Conservation (phyloP, 495 filamentous ascomycete genomes). For the Aspergillus ostianus region DNA sequence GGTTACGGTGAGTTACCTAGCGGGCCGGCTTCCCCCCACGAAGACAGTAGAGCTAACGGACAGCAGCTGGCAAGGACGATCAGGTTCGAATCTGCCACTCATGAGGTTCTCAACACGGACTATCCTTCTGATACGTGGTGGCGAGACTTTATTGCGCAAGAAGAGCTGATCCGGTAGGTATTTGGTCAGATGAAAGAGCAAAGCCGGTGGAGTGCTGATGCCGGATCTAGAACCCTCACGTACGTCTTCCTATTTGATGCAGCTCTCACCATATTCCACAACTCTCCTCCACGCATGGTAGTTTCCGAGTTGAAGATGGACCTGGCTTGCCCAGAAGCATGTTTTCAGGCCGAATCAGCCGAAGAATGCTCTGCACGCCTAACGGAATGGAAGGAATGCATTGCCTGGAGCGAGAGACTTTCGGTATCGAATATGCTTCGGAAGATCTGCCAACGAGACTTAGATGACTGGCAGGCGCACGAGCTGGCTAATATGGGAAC, state of each 20-base stretch:
- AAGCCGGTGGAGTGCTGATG: neutral
- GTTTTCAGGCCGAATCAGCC: slow-evolving; percentile 25
- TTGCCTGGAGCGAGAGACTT: slow-evolving; percentile 20
- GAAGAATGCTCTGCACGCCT: slow-evolving; percentile 16
- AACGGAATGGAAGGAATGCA: slow-evolving; percentile 17
- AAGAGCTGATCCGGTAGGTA: slow-evolving; percentile 20
- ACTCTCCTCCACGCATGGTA: slow-evolving; percentile 25
- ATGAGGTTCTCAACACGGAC: slow-evolving; percentile 10
- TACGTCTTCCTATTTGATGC: slow-evolving; percentile 27
- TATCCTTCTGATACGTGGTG: slow-evolving; percentile 19
- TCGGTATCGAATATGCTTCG: slow-evolving; percentile 24
- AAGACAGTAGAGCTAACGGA: neutral
- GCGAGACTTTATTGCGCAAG: slow-evolving; percentile 21
- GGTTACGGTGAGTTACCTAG: slow-evolving; percentile 19
- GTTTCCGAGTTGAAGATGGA: slow-evolving; percentile 26
- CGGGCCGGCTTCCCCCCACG: neutral
- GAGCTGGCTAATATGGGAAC: slow-evolving; percentile 24
- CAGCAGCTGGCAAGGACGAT: slow-evolving; percentile 20
- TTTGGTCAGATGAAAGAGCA: neutral
- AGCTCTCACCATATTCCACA: slow-evolving; percentile 26
- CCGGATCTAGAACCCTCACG: slow-evolving; percentile 16
- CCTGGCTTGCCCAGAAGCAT: slow-evolving; percentile 24
- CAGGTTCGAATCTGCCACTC: slow-evolving; percentile 18
- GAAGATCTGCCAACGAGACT: slow-evolving; percentile 20
- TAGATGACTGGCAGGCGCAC: slow-evolving; percentile 15